Evolutionary conservation across 192 early-diverging fungal species (phyloP).

Genomic region (Podila epicladia): DNA sequence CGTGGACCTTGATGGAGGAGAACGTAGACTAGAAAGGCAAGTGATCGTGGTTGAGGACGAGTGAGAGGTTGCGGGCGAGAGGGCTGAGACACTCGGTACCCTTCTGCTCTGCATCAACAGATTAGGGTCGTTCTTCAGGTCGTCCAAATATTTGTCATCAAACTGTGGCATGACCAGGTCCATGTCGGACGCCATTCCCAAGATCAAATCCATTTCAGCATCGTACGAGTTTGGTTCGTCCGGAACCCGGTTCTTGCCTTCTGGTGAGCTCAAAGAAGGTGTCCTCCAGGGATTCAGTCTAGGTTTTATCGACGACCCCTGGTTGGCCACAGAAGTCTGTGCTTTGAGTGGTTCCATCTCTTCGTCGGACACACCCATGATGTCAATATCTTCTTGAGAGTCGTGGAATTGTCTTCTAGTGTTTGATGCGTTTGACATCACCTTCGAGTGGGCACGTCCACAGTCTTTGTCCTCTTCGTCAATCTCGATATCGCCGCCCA

Average conservation of each 20-base stretch:
- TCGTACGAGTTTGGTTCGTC: constrained; percentile 8
- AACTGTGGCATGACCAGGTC: constrained; percentile 40
- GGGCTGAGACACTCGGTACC: not conserved
- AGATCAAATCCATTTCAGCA: constrained; percentile 32
- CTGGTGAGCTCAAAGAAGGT: not conserved
- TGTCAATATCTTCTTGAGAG: constrained; percentile 14
- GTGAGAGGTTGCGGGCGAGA: constrained; percentile 5
- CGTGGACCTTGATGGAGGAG: constrained; percentile 5
- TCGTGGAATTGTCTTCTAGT: not conserved
- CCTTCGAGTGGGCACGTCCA: not conserved
- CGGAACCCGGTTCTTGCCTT: not conserved
- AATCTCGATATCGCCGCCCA: not conserved
- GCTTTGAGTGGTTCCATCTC: constrained; percentile 6
- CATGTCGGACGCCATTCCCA: constrained; percentile 44
- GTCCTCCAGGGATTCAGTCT: too few relatives aligned
- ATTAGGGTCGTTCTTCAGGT: constrained; percentile 15
- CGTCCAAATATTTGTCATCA: constrained; percentile 32
- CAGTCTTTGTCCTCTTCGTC: not conserved
- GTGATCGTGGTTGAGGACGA: constrained; percentile 33
- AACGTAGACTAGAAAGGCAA: not conserved
- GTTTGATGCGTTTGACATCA: not conserved
- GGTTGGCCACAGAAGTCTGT: too few relatives aligned
- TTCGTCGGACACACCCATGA: constrained; percentile 20
- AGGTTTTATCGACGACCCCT: too few relatives aligned
- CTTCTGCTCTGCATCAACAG: not conserved